A percentile compares a stretch with the other conserved stretches of the same genome.
These are phyloP conservation scores for Metschnikowia continentalis DNA, from an alignment of 805 yeast genomes.

Conservation along the genomic window DNA sequence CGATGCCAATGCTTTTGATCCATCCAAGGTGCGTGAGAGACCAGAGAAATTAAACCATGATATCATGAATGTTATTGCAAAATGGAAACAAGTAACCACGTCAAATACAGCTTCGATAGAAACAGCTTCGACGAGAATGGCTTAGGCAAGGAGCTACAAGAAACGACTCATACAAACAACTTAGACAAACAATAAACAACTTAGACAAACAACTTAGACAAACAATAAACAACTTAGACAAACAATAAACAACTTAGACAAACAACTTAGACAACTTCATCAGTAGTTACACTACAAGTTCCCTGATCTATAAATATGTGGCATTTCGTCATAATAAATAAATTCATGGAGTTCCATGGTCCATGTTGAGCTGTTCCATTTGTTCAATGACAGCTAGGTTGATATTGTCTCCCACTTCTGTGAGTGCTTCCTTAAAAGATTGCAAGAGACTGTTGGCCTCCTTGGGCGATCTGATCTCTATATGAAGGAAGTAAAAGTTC, in stretches of 20 bases:
- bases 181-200: no score
- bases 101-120: neutral
- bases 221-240: no score
- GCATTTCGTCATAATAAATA: slow-evolving; percentile 5
- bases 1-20: slow-evolving; percentile 1
- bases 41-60: slow-evolving; percentile 11
- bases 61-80: slow-evolving; percentile 1
- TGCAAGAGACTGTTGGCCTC: slow-evolving; percentile 22
- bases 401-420: slow-evolving; percentile 21
- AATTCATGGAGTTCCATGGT: neutral
- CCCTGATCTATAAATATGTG: slow-evolving; percentile 5
- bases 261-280: no score
- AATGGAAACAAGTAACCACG: neutral
- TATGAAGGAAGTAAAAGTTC: slow-evolving; percentile 32
- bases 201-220: no score
- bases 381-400: slow-evolving; percentile 18
- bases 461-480: slow-evolving; percentile 14
- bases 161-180: no score
- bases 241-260: no score
- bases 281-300: neutral
- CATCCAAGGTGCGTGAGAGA: slow-evolving; percentile 8
- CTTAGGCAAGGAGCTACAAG: no score
- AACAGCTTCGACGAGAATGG: neutral
- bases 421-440: slow-evolving; percentile 23
- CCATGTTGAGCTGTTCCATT: slow-evolving; percentile 3